A percentile compares a stretch with the other conserved stretches of the same genome.
Evolutionary conservation across 1,284 basidiomycete genomes (phyloP).

Genomic region (Pascua guehoae): DNA sequence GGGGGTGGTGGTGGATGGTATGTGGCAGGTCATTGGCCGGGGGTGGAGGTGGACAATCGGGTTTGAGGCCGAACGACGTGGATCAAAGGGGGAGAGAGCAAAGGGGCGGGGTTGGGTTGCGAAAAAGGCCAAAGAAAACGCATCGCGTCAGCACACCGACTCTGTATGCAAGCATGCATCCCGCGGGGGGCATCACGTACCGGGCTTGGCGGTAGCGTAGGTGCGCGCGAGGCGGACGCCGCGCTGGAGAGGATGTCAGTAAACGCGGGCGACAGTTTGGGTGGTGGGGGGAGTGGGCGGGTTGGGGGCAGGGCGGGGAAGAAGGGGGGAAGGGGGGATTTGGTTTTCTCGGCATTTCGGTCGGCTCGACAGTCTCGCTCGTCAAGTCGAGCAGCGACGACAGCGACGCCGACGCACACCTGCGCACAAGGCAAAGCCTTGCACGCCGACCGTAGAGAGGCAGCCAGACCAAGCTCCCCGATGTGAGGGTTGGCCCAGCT

Average conservation of each 20-base stretch:
- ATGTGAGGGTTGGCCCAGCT: neutral
- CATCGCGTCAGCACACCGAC: slow-evolving; percentile 8
- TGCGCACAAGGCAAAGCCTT: no score
- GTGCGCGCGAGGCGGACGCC: slow-evolving; percentile 53
- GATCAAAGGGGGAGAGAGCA: slow-evolving; percentile 5
- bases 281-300: neutral
- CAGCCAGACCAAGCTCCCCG: no score
- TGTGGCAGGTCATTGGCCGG: neutral
- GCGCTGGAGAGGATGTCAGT: slow-evolving; percentile 5
- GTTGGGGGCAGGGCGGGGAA: no score
- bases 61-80: slow-evolving; percentile 4
- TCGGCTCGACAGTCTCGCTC: no score
- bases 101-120: neutral
- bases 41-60: slow-evolving; percentile 3
- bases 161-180: neutral
- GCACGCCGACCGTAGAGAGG: no score
- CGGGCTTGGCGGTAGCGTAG: slow-evolving; percentile 97
- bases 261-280: neutral
- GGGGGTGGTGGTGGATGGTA: neutral
- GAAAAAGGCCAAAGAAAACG: neutral
- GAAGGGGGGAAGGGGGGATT: no score
- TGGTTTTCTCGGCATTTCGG: no score
- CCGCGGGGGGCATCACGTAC: slow-evolving; percentile 59
- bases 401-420: no score
- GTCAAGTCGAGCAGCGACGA: no score